Evolutionary conservation across 2,329 filamentous ascomycete genomes (phyloP), one percentile per base, ranked within the genome.

Genomic region (Ambrosiella xylebori): DNA sequence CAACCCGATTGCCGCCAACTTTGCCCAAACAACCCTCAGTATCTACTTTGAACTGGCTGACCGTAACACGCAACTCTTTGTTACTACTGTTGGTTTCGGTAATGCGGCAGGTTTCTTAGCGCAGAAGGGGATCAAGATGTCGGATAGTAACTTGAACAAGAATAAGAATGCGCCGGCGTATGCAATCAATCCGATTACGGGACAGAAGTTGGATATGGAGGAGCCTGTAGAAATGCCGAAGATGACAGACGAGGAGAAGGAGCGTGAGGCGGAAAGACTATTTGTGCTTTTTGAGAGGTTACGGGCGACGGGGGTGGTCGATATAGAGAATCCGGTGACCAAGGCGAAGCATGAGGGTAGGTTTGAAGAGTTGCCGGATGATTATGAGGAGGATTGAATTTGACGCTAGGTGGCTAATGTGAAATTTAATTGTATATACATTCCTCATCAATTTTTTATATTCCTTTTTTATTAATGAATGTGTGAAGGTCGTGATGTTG

Each of bases 181-280:
- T 60, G 68, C 75, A 0, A 72, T 94, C 56, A 96, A 96, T 63
- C 88, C 90, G 0, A 80, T 96, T 38, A 96, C 90, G 0, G 90
- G 90, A 0, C 90, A 96, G 68, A 82, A 84, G 62, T 66, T 88
- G 55, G 84, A 88, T 63, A 76, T 74, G 41, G 86, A 91, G 68
- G 70, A 73, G 6, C n/a, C 27, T 1, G 73, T 79, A 6, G 71
- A 80, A 3, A 69, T 74, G 9, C 80, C 81, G 1, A 80, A 86
- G 54, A 95, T 97, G 91, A 93, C 86, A 0, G 75, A 86, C 52
- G 89, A 90, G 63, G 91, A 97, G 71, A 96, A 91, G 69, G 87
- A 95, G 68, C 76, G 86, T 59, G 93, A 98, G 67, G 91, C 90
- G 0, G 91, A 96, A 69, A 79, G 82, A 59, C 70, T 96, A 0